These are phyloP conservation scores for Saccharomycopsis oosterbeekiorum DNA, from an alignment of 805 yeast species.

Conservation along the genomic window DNA sequence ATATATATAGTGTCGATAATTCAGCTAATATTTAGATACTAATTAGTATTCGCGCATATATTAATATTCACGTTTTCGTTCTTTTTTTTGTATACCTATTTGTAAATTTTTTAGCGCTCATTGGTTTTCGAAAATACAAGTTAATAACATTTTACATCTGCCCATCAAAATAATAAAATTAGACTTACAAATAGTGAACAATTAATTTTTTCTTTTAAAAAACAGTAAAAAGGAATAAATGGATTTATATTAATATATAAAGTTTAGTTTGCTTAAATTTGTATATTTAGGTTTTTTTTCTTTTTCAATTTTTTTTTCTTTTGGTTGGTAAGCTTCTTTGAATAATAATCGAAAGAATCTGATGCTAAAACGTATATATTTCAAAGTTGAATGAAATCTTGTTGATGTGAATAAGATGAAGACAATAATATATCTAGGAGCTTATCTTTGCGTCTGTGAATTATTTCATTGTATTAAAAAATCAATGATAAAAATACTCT, in stretches of 20 bases:
- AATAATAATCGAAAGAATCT: not conserved
- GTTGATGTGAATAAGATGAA: not conserved
- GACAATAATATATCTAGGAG: not conserved
- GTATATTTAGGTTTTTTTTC: not conserved
- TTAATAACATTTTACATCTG: too few species aligned
- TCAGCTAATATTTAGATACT: too few species aligned
- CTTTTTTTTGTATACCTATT: too few species aligned
- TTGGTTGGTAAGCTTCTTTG: not conserved
- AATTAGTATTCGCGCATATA: too few species aligned
- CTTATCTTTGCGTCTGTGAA: not conserved
- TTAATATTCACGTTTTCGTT: too few species aligned
- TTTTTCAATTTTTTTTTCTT: not conserved
- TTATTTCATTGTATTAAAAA: not conserved
- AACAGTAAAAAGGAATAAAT: not conserved
- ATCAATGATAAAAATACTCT: not conserved
- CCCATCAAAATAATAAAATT: too few species aligned
- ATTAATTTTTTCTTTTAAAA: not conserved
- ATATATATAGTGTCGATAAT: too few species aligned
- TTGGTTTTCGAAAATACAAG: too few species aligned
- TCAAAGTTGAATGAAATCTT: not conserved
- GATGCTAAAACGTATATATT: not conserved
- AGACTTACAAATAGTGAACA: not conserved
- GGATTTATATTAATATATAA: not conserved
- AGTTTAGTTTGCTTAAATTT: conserved; percentile 1
- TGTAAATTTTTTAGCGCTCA: too few species aligned